A percentile compares a stretch with the other conserved stretches of the same genome.
These are phyloP conservation scores for Lyophyllum semitale DNA, from an alignment of 768 basidiomycete genomes.

Conservation along the genomic window DNA sequence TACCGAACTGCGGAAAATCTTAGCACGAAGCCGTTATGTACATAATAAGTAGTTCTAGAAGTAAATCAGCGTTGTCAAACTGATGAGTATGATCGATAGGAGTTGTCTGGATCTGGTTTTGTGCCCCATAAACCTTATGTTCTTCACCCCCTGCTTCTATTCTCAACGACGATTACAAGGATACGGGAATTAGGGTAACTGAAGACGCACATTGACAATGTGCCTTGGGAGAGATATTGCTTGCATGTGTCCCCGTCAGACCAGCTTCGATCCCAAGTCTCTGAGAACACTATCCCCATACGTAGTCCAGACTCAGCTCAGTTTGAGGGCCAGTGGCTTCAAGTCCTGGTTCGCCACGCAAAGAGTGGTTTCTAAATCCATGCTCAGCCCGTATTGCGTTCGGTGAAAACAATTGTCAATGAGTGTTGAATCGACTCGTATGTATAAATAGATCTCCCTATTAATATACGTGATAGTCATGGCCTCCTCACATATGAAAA, in stretches of 20 bases:
- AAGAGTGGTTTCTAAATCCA: neutral
- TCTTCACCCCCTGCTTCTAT: constrained; percentile 1
- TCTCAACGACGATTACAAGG: constrained; percentile 1
- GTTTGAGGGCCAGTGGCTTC: neutral
- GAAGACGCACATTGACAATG: neutral
- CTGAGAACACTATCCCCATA: neutral
- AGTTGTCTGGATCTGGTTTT: constrained; percentile 14
- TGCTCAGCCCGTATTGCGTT: too few relatives aligned
- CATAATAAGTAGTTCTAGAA: constrained; percentile 4
- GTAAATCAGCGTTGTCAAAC: neutral
- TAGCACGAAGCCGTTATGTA: constrained; percentile 1
- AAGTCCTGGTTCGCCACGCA: neutral
- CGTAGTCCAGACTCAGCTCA: neutral
- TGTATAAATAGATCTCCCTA: too few relatives aligned
- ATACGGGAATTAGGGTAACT: constrained; percentile 3
- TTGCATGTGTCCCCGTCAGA: neutral
- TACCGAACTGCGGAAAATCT: neutral
- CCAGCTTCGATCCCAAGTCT: neutral
- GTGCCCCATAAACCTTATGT: constrained; percentile 35
- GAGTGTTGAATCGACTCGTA: too few relatives aligned
- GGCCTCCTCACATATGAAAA: too few relatives aligned
- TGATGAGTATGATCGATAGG: constrained; percentile 6
- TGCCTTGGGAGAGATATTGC: constrained; percentile 9
- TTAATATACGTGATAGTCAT: too few relatives aligned
- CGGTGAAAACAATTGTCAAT: too few relatives aligned